phyloP scores from a whole-genome alignment of 495 filamentous ascomycete species.

The Hypoxylon subgilvum region DNA sequence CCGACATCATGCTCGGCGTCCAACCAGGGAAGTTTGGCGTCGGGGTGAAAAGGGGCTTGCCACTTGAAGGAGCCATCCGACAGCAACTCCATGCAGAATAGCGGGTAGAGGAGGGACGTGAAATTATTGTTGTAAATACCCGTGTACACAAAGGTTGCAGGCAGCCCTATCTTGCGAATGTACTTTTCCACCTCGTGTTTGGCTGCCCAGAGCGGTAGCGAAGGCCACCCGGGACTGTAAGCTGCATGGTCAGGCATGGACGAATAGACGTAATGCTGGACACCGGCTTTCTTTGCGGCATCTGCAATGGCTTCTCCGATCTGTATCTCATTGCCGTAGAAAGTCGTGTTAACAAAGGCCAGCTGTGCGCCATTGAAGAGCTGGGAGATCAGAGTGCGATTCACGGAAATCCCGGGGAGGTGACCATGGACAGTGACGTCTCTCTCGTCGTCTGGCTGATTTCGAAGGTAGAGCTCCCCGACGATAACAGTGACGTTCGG shows the following conservation, averaged over 20 bases:
- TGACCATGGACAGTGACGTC: constrained; percentile 51
- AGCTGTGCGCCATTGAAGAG: constrained; percentile 84
- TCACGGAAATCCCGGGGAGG: constrained; percentile 58
- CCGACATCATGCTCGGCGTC: constrained; percentile 97
- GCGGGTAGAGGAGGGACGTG: constrained; percentile 86
- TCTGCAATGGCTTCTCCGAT: constrained; percentile 88
- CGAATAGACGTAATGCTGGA: constrained; percentile 93
- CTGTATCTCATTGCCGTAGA: constrained; percentile 89
- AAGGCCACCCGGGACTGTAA: constrained; percentile 70
- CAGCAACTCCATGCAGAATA: constrained; percentile 91
- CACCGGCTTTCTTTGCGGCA: constrained; percentile 81
- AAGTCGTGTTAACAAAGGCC: constrained; percentile 98
- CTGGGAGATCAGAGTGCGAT: constrained; percentile 68
- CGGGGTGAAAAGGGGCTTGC: constrained; percentile 91
- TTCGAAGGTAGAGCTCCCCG: constrained; percentile 74
- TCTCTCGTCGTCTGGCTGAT: constrained; percentile 54
- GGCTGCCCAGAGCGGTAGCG: constrained; percentile 85
- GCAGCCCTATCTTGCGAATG: constrained; percentile 78
- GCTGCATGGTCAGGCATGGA: constrained; percentile 94
- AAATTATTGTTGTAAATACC: constrained; percentile 99
- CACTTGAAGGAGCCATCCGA: constrained; percentile 85
- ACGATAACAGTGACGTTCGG: constrained; percentile 84
- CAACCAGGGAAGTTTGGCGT: constrained; percentile 90
- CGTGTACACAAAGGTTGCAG: constrained; percentile 90
- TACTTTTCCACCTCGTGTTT: constrained; percentile 94